These are phyloP conservation scores for Fusarium incarnatum DNA, from an alignment of 2,329 filamentous ascomycete genomes.

Conservation along the genomic window DNA sequence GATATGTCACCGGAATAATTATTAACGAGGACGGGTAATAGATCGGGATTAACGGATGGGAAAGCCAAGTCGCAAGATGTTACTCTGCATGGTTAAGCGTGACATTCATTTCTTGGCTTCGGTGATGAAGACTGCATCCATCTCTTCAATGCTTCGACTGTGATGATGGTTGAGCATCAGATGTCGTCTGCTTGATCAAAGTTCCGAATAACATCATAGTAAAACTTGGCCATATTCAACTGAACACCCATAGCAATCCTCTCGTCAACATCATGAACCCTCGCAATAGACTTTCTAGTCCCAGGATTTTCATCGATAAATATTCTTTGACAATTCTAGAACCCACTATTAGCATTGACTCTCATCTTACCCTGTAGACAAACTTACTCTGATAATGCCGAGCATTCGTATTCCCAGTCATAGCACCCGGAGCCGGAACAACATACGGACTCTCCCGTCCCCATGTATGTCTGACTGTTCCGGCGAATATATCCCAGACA, in stretches of 20 bases:
- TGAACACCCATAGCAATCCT: conserved; percentile 24
- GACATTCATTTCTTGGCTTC: not conserved
- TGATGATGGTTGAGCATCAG: not conserved
- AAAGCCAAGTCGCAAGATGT: not conserved
- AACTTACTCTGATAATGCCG: conserved; percentile 18
- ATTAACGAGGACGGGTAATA: not conserved
- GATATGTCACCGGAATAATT: conserved; percentile 16
- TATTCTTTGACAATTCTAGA: conserved; percentile 9
- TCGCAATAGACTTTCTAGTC: conserved; percentile 10
- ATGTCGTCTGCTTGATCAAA: not conserved
- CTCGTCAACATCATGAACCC: conserved; percentile 16
- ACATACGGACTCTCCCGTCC: not conserved
- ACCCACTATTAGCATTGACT: not conserved
- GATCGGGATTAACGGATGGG: not conserved
- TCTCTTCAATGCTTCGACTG: accelerated
- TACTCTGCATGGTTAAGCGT: not conserved
- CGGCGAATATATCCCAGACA: conserved; percentile 18
- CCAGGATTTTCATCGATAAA: conserved; percentile 14
- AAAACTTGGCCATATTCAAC: conserved; percentile 13
- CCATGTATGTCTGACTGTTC: conserved; percentile 11
- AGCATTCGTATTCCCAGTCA: conserved; percentile 30
- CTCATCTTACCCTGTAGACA: not conserved
- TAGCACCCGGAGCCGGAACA: conserved; percentile 11
- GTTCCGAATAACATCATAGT: conserved; percentile 24
- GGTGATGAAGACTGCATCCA: not conserved